phyloP scores from a whole-genome alignment of 768 basidiomycete species.

The Gautieria morchelliformis region DNA sequence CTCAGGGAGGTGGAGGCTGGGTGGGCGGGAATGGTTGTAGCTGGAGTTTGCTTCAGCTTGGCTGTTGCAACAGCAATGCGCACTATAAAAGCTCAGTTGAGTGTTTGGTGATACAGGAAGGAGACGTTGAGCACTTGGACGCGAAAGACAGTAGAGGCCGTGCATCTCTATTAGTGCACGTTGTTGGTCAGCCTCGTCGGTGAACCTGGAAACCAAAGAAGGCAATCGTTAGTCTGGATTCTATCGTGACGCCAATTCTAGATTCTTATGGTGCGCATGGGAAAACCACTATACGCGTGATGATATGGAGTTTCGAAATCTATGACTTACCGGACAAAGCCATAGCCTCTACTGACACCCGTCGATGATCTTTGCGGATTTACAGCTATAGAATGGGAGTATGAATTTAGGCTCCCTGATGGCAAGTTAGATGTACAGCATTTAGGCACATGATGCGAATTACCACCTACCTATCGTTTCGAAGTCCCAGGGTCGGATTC shows the following conservation, averaged over 20 bases:
- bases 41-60: slow-evolving; percentile 57
- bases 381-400: slow-evolving; percentile 81
- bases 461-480: slow-evolving; percentile 45
- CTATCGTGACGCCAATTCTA: not conserved
- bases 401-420: slow-evolving; percentile 78
- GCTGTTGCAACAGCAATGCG: slow-evolving; percentile 85
- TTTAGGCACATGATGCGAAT: not conserved
- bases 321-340: slow-evolving; percentile 75
- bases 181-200: slow-evolving; percentile 80
- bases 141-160: slow-evolving; percentile 78
- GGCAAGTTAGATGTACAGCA: not conserved
- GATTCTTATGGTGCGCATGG: not conserved
- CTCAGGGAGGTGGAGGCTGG: too few species aligned
- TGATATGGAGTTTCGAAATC: not conserved
- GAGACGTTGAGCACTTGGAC: slow-evolving; percentile 49
- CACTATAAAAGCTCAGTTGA: slow-evolving; percentile 41
- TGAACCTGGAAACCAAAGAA: slow-evolving; percentile 46
- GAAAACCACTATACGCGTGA: not conserved
- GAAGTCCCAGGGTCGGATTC: slow-evolving; percentile 77
- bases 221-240: not conserved
- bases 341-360: slow-evolving; percentile 83
- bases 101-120: slow-evolving; percentile 21
- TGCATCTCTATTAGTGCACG: slow-evolving; percentile 89
- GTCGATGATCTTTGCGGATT: slow-evolving; percentile 94
- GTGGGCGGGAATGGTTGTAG: slow-evolving; percentile 18